These are phyloP conservation scores for Oenanthe javanica DNA, from an alignment of 140 eudicot species.

Conservation along the genomic window DNA sequence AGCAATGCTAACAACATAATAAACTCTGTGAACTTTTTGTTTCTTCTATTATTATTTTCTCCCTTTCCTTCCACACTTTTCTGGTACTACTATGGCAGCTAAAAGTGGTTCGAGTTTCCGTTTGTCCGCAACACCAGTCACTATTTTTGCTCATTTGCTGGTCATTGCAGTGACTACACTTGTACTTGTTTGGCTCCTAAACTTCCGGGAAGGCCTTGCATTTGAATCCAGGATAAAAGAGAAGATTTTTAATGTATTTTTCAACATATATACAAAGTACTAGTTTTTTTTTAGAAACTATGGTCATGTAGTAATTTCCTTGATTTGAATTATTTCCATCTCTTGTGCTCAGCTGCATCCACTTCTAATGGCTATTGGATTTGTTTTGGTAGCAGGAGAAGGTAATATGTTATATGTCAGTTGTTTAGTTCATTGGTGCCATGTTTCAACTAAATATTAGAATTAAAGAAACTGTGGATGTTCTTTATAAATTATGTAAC, in stretches of 20 bases:
- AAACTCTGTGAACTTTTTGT: not conserved
- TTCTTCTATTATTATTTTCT: not conserved
- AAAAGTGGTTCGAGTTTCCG: constrained; percentile 18
- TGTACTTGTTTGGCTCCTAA: constrained; percentile 59
- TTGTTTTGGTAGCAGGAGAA: constrained; percentile 54
- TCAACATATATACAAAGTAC: not conserved
- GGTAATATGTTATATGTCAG: constrained; percentile 27
- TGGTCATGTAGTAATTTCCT: not conserved
- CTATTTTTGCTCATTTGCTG: constrained; percentile 52
- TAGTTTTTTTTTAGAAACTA: not conserved
- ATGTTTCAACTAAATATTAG: not conserved
- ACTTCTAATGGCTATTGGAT: constrained; percentile 60
- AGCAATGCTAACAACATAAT: not conserved
- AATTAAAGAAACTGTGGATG: not conserved
- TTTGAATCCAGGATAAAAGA: constrained; percentile 33
- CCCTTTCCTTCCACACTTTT: not conserved
- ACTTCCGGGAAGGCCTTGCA: constrained; percentile 62
- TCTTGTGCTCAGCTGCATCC: constrained; percentile 57
- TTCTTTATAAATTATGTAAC: not conserved
- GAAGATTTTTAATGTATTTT: constrained; percentile 59
- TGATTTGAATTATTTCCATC: not conserved
- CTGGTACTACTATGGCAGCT: constrained; percentile 7
- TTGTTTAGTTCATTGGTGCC: not conserved
- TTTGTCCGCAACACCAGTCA: constrained; percentile 25
- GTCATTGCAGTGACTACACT: constrained; percentile 38